These are phyloP conservation scores for Rubia peregrina DNA, from an alignment of 305 asterid genomes.

Conservation along the genomic window DNA sequence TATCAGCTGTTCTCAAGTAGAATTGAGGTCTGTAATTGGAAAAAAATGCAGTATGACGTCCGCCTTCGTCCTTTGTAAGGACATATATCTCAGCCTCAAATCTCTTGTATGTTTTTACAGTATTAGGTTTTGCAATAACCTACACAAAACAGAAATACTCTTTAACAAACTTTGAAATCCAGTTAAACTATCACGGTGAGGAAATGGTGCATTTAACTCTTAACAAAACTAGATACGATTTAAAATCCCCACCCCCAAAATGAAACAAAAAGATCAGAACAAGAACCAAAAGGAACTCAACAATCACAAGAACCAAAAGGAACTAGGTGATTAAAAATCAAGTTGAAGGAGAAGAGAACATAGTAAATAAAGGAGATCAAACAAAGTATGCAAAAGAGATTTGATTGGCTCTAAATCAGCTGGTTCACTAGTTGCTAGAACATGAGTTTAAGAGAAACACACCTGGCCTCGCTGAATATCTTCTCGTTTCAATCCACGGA, in stretches of 20 bases:
- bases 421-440: not conserved
- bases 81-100: conserved; percentile 98
- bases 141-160: conserved; percentile 22
- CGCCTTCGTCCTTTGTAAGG: conserved; percentile 98
- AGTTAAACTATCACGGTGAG: no score
- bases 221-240: not conserved
- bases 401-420: not conserved
- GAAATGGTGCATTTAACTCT: not conserved
- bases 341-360: no score
- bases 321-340: no score
- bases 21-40: conserved; percentile 94
- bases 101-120: conserved; percentile 75
- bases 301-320: not conserved
- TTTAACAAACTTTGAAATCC: no score
- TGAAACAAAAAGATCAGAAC: not conserved
- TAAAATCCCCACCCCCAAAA: not conserved
- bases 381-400: not conserved
- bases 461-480: conserved; percentile 92
- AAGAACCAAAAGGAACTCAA: not conserved
- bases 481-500: conserved; percentile 93
- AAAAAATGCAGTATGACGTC: conserved; percentile 98
- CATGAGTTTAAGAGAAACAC: conserved; percentile 19
- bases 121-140: conserved; percentile 93
- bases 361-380: not conserved
- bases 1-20: conserved; percentile 96